A percentile compares a stretch with the other conserved stretches of the same genome.
Conservation (phyloP, 1,284 basidiomycete species). For the Spongispora temasekensis region DNA sequence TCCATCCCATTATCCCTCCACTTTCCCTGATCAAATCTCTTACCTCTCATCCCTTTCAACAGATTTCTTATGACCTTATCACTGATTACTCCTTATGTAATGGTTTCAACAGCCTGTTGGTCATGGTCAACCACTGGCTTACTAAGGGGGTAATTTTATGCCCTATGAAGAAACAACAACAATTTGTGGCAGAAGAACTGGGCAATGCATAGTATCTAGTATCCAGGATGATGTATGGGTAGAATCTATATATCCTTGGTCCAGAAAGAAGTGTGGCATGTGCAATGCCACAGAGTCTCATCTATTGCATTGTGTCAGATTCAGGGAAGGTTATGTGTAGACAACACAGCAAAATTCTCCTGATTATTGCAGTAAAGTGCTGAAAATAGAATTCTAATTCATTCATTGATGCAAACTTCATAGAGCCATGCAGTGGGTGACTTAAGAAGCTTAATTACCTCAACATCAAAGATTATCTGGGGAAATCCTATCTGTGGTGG, state of each 20-base stretch:
- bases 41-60: too few species aligned
- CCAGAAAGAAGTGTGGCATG: constrained; percentile 6
- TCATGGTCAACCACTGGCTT: too few species aligned
- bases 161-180: too few species aligned
- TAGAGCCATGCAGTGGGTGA: constrained; percentile 9
- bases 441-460: constrained; percentile 3
- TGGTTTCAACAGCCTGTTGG: too few species aligned
- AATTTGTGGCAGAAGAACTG: too few species aligned
- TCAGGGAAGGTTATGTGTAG: constrained; percentile 9
- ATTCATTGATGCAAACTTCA: constrained; percentile 14
- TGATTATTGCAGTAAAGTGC: background rate
- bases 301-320: constrained; percentile 4
- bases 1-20: too few species aligned
- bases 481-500: background rate
- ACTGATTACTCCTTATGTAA: too few species aligned
- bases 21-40: too few species aligned
- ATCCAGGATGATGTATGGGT: constrained; percentile 12
- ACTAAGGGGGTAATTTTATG: too few species aligned
- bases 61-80: too few species aligned
- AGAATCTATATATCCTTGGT: constrained; percentile 7
- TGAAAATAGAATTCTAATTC: constrained; percentile 5
- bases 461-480: background rate
- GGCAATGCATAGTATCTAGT: constrained; percentile 14
- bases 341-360: background rate
- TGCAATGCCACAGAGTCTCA: constrained; percentile 7